A percentile compares a stretch with the other conserved stretches of the same genome.
These are phyloP conservation scores for Hemisphaericaspora lyxosophila DNA, from an alignment of 1,139 yeast species.

Conservation along the genomic window DNA sequence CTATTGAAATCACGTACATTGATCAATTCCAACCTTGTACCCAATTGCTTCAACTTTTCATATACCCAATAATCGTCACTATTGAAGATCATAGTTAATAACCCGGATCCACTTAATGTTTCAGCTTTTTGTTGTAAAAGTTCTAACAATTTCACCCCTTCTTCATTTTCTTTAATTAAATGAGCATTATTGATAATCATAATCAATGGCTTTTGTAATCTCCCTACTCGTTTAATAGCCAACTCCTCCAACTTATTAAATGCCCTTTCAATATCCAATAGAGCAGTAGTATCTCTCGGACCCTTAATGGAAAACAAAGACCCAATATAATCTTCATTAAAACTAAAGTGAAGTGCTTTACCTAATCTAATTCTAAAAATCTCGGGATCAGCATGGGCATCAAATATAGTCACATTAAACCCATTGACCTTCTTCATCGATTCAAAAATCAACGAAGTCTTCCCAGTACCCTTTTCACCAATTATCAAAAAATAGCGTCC, in stretches of 20 bases:
- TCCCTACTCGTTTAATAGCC: conserved; percentile 51
- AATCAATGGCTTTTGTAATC: conserved; percentile 54
- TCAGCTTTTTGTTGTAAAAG: conserved; percentile 84
- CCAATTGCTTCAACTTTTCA: conserved; percentile 69
- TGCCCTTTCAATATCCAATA: conserved; percentile 80
- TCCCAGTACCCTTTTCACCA: conserved; percentile 89
- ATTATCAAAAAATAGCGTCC: conserved; percentile 73
- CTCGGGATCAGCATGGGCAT: conserved; percentile 87
- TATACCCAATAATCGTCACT: conserved; percentile 89
- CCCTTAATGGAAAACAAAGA: conserved; percentile 80
- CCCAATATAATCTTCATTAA: conserved; percentile 80
- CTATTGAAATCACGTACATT: conserved; percentile 68
- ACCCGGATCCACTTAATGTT: conserved; percentile 69
- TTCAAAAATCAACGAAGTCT: conserved; percentile 69
- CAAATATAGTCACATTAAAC: conserved; percentile 66
- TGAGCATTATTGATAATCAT: conserved; percentile 75
- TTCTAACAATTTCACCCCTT: conserved; percentile 70
- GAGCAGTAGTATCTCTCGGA: conserved; percentile 82
- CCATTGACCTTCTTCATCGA: conserved; percentile 69
- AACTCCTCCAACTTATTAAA: conserved; percentile 74
- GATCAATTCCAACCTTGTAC: conserved; percentile 72
- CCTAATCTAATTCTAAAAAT: conserved; percentile 77
- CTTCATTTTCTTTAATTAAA: conserved; percentile 69
- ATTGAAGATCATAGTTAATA: conserved; percentile 74
- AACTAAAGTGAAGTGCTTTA: conserved; percentile 69